phyloP scores from a whole-genome alignment of 805 yeast species.

The Pichia insulana region DNA sequence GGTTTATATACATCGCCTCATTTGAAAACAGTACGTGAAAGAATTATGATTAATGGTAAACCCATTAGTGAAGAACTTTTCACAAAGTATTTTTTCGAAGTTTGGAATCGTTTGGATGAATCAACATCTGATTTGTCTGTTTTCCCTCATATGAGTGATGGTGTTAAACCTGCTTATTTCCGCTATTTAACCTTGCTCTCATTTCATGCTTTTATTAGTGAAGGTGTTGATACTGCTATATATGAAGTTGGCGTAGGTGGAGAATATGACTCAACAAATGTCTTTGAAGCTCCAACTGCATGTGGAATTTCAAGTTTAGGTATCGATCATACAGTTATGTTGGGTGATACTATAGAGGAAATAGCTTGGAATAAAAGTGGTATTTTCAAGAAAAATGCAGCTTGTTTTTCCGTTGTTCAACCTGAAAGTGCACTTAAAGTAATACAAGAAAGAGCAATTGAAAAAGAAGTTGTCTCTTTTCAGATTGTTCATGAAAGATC shows the following conservation, averaged over 20 bases:
- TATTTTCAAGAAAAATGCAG: slow-evolving; percentile 61
- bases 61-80: slow-evolving; percentile 78
- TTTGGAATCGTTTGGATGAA: slow-evolving; percentile 67
- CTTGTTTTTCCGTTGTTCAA: slow-evolving; percentile 59
- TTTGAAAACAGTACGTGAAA: slow-evolving; percentile 82
- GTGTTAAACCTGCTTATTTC: slow-evolving; percentile 85
- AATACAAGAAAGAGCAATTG: slow-evolving; percentile 58
- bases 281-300: slow-evolving; percentile 68
- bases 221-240: slow-evolving; percentile 87
- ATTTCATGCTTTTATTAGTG: slow-evolving; percentile 81
- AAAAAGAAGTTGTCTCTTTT: slow-evolving; percentile 42
- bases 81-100: slow-evolving; percentile 85
- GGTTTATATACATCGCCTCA: slow-evolving; percentile 98
- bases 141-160: slow-evolving; percentile 69
- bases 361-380: slow-evolving; percentile 98
- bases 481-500: slow-evolving; percentile 42
- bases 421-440: slow-evolving; percentile 46
- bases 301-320: slow-evolving; percentile 85
- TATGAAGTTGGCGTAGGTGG: slow-evolving; percentile 99
- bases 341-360: slow-evolving; percentile 80
- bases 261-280: slow-evolving; percentile 91
- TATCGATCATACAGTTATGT: slow-evolving; percentile 79
- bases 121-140: slow-evolving; percentile 43
- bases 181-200: slow-evolving; percentile 82
- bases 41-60: slow-evolving; percentile 78